Evolutionary conservation across 208 protist genomes (phyloP).

Genomic region (Wallacemonas sp.): DNA sequence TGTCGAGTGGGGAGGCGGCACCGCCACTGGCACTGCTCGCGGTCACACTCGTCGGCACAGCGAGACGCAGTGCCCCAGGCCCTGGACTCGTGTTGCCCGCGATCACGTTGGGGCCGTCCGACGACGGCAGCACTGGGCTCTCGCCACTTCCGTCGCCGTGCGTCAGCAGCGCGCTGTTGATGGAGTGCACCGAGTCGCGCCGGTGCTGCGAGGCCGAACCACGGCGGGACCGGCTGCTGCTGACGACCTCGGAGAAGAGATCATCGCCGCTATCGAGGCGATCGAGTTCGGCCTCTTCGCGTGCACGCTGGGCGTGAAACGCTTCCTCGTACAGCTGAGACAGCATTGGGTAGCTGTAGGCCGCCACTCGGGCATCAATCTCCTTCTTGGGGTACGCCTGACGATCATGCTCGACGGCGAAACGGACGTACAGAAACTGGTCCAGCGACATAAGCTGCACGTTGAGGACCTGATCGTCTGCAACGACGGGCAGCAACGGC

Average conservation of each 20-base stretch:
- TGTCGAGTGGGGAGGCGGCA: background rate
- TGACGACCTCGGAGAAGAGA: constrained; percentile 1
- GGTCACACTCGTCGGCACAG: constrained; percentile 1
- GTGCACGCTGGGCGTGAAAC: constrained; percentile 18
- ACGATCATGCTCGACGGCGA: constrained; percentile 32
- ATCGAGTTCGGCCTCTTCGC: constrained; percentile 11
- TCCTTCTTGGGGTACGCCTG: constrained; percentile 25
- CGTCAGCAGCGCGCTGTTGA: background rate
- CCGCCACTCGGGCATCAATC: constrained; percentile 34
- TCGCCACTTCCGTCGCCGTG: background rate
- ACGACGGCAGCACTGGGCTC: no score
- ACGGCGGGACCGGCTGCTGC: constrained; percentile 6
- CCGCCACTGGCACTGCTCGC: background rate
- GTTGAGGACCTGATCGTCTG: constrained; percentile 18
- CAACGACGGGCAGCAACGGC: constrained; percentile 25
- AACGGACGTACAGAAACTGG: constrained; percentile 29
- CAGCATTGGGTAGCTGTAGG: constrained; percentile 39
- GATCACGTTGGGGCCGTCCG: no score
- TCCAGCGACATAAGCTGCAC: constrained; percentile 16
- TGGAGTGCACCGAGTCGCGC: background rate
- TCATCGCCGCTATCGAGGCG: constrained; percentile 6
- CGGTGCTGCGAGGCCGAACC: constrained; percentile 7
- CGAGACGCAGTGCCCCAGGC: background rate
- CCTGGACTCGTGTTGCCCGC: background rate
- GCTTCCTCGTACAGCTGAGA: constrained; percentile 40